Evolutionary conservation across 257 asterid genomes (phyloP).

Genomic region (Capsicum chinense): DNA sequence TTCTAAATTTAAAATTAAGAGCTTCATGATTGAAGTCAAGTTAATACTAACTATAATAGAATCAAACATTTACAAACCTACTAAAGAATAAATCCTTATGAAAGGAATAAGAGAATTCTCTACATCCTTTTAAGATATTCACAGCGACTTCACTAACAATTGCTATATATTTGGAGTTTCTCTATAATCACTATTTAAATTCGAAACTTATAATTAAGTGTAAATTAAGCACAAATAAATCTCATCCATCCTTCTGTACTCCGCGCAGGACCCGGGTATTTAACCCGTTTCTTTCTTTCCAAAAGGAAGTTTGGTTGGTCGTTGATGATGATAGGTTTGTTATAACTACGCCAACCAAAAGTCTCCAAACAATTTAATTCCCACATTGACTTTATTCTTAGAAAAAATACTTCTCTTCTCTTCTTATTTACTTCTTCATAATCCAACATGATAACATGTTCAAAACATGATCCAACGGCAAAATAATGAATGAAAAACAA

Average conservation of each 20-base stretch:
- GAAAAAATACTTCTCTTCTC: neutral
- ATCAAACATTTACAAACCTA: too few relatives aligned
- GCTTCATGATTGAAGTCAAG: neutral
- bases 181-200: neutral
- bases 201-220: neutral
- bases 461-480: neutral
- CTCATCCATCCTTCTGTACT: neutral
- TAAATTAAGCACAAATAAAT: neutral
- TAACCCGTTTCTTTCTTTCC: neutral
- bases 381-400: neutral
- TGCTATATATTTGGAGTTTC: too few relatives aligned
- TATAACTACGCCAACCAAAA: conserved; percentile 11
- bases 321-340: conserved; percentile 25
- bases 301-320: neutral
- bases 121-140: too few relatives aligned
- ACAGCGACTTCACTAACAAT: too few relatives aligned
- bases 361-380: conserved; percentile 9
- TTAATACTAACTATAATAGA: neutral
- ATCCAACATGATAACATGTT: conserved; percentile 23
- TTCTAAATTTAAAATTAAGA: neutral
- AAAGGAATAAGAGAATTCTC: too few relatives aligned
- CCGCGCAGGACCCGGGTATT: neutral
- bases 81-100: too few relatives aligned
- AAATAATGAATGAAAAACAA: conserved; percentile 15
- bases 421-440: neutral